A percentile compares a stretch with the other conserved stretches of the same genome.
These are phyloP conservation scores for Anastatica hierochuntica DNA, from an alignment of 345 rosid genomes.

Conservation along the genomic window DNA sequence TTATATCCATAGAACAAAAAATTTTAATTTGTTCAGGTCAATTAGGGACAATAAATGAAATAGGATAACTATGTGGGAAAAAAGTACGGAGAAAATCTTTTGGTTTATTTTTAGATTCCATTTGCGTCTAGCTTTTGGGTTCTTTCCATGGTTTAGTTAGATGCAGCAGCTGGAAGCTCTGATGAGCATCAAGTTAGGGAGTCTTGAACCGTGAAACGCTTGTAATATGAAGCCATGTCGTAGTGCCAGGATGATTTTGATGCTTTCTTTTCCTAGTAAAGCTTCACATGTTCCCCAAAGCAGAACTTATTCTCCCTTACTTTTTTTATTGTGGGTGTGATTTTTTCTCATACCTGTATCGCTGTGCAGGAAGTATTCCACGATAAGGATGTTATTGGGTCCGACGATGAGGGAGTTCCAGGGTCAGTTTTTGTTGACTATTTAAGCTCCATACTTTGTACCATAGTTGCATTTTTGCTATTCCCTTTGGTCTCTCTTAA, in stretches of 20 bases:
- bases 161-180: constrained; percentile 5
- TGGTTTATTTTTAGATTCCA: constrained; percentile 1
- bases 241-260: neutral
- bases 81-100: neutral
- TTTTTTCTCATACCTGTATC: constrained; percentile 11
- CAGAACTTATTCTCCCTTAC: neutral
- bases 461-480: neutral
- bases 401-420: constrained; percentile 36
- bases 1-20: neutral
- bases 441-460: neutral
- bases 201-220: neutral
- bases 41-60: constrained; percentile 3
- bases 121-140: constrained; percentile 6
- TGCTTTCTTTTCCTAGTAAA: neutral
- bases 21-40: neutral
- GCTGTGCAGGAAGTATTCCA: constrained; percentile 58
- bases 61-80: constrained; percentile 2
- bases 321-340: neutral
- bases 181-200: constrained; percentile 11
- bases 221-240: neutral
- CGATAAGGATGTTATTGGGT: constrained; percentile 37
- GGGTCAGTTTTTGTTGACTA: constrained; percentile 30
- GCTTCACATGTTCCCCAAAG: neutral
- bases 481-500: neutral
- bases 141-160: neutral